Evolutionary conservation across 1,139 yeast species (phyloP).

Genomic region (Protomyces lactucae-debilis): DNA sequence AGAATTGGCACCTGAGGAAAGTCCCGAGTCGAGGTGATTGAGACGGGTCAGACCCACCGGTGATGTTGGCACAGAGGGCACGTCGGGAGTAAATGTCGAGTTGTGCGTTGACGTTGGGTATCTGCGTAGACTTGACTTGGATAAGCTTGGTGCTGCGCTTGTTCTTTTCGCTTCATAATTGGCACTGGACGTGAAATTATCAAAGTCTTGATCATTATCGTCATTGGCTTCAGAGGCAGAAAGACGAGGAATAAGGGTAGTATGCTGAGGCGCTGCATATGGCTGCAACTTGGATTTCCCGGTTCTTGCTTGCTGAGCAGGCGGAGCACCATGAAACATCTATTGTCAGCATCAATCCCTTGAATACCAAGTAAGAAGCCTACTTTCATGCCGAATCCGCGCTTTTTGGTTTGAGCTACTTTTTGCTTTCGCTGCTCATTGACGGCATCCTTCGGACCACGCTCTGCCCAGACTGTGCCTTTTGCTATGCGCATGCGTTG

Average conservation of each 20-base stretch:
- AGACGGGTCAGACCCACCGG: background rate
- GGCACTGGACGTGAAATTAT: slow-evolving; percentile 10
- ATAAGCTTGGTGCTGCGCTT: slow-evolving; percentile 17
- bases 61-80: background rate
- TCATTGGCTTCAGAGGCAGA: slow-evolving; percentile 29
- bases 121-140: slow-evolving; percentile 4
- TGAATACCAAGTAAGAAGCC: background rate
- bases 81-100: slow-evolving; percentile 4
- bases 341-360: background rate
- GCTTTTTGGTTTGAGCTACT: slow-evolving; percentile 5
- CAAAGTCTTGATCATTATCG: slow-evolving; percentile 26
- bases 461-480: slow-evolving; percentile 30
- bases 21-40: background rate
- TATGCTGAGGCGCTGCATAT: slow-evolving; percentile 29
- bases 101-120: slow-evolving; percentile 16
- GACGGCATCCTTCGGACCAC: slow-evolving; percentile 26
- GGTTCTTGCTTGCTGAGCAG: slow-evolving; percentile 7
- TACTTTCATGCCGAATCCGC: slow-evolving; percentile 22
- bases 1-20: background rate
- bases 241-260: slow-evolving; percentile 28
- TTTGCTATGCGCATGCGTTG: slow-evolving; percentile 26
- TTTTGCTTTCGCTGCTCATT: slow-evolving; percentile 14
- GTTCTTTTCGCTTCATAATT: background rate
- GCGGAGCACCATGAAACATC: slow-evolving; percentile 13
- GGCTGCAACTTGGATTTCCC: slow-evolving; percentile 11